Conservation (phyloP, 164 flowering plant genomes). For the Kalanchoe fedtschenkoi region DNA sequence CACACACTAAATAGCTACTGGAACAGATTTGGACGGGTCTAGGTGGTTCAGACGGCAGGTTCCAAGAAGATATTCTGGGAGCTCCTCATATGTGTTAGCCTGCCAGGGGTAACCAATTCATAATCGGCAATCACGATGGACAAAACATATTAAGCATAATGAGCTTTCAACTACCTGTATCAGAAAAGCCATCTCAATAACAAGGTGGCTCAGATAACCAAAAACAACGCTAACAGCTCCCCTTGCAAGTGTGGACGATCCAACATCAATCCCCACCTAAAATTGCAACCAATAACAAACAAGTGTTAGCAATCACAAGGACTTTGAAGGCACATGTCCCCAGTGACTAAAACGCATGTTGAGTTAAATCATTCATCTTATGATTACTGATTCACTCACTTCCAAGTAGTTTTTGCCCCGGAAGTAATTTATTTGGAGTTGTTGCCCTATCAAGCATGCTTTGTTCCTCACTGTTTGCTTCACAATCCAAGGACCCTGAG, state of each 20-base stretch:
- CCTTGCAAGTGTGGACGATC: constrained; percentile 90
- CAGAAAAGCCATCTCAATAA: constrained; percentile 87
- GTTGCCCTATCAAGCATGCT: constrained; percentile 86
- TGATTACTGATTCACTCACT: too few relatives aligned
- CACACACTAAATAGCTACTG: too few relatives aligned
- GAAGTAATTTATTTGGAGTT: constrained; percentile 62
- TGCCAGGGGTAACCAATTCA: constrained; percentile 16
- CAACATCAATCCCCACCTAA: constrained; percentile 73
- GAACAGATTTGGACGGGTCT: constrained; percentile 54
- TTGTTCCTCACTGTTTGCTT: constrained; percentile 95
- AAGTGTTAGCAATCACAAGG: neutral
- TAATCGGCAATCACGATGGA: neutral
- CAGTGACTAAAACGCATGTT: neutral
- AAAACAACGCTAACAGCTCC: constrained; percentile 86
- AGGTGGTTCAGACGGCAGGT: constrained; percentile 76
- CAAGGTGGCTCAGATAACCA: constrained; percentile 81
- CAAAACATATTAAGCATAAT: neutral
- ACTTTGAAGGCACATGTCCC: neutral
- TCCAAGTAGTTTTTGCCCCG: constrained; percentile 85
- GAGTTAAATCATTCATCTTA: neutral
- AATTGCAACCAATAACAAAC: neutral
- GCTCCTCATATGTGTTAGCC: constrained; percentile 75
- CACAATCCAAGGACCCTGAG: constrained; percentile 94
- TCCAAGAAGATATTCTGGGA: constrained; percentile 81
- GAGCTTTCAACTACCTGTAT: constrained; percentile 51